phyloP scores from a whole-genome alignment of 2,329 filamentous ascomycete species.

The Pseudophaeomoniella oleicola region DNA sequence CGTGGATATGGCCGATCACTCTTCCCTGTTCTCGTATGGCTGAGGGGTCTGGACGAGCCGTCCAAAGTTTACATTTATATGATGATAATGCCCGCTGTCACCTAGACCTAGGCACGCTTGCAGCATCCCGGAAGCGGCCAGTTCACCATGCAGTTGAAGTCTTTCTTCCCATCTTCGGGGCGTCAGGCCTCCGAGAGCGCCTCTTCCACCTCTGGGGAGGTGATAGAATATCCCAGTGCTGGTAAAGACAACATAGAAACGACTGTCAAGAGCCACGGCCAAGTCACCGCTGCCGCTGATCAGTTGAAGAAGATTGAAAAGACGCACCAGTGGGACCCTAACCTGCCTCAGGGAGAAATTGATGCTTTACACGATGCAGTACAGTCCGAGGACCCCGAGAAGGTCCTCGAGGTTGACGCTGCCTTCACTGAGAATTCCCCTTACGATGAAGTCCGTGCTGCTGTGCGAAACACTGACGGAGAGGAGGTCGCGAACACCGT shows the following conservation, averaged over 20 bases:
- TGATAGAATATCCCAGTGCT: not conserved
- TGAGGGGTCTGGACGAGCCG: too few species aligned
- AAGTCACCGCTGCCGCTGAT: not conserved
- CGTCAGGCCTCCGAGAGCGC: not conserved
- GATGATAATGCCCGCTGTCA: too few species aligned
- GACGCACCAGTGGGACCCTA: constrained; percentile 38
- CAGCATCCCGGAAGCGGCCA: too few species aligned
- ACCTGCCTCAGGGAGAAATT: constrained; percentile 43
- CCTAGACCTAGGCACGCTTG: too few species aligned
- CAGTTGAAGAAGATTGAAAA: constrained; percentile 1
- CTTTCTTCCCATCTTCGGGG: not conserved
- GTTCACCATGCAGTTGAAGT: not conserved
- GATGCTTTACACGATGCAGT: constrained; percentile 42
- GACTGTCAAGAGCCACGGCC: not conserved
- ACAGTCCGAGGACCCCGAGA: constrained; percentile 39
- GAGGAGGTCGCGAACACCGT: constrained; percentile 46
- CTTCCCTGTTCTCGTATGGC: too few species aligned
- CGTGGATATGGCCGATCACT: too few species aligned
- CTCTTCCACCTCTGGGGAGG: not conserved
- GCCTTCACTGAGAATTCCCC: constrained; percentile 47
- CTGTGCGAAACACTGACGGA: constrained; percentile 47
- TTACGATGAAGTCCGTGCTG: constrained; percentile 46
- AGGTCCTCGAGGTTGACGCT: constrained; percentile 42
- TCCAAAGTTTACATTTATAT: too few species aligned
- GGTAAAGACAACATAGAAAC: not conserved